These are phyloP conservation scores for Coffea eugenioides DNA, from an alignment of 257 asterid genomes.

Conservation along the genomic window DNA sequence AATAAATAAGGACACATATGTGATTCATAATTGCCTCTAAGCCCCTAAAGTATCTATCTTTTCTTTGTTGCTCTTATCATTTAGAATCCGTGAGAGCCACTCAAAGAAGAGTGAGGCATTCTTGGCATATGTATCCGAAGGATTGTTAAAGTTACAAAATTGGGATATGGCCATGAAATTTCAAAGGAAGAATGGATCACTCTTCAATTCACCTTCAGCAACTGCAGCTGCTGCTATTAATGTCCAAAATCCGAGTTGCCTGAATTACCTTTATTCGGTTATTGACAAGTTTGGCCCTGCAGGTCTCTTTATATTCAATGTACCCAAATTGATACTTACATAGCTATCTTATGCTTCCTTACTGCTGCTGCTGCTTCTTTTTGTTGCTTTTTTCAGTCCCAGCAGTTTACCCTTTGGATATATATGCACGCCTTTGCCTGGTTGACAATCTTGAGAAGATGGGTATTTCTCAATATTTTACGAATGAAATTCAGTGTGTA, in stretches of 20 bases:
- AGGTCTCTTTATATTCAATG: constrained; percentile 32
- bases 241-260: constrained; percentile 53
- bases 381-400: constrained; percentile 56
- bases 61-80: neutral
- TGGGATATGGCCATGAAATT: constrained; percentile 64
- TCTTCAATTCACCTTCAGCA: constrained; percentile 85
- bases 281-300: constrained; percentile 60
- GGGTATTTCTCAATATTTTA: too few relatives aligned
- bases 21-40: too few relatives aligned
- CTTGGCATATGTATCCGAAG: constrained; percentile 64
- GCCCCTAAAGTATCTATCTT: too few relatives aligned
- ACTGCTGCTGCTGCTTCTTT: constrained; percentile 1
- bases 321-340: neutral
- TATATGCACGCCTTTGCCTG: constrained; percentile 45
- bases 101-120: constrained; percentile 47
- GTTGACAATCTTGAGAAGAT: too few relatives aligned
- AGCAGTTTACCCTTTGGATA: constrained; percentile 57
- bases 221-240: constrained; percentile 76
- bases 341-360: neutral
- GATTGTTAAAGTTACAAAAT: constrained; percentile 51
- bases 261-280: constrained; percentile 53
- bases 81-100: constrained; percentile 42
- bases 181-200: constrained; percentile 79
- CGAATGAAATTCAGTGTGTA: too few relatives aligned
- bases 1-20: too few relatives aligned